Conservation (phyloP, 179 eudicot genomes). For the Heliamphora ciliata region DNA sequence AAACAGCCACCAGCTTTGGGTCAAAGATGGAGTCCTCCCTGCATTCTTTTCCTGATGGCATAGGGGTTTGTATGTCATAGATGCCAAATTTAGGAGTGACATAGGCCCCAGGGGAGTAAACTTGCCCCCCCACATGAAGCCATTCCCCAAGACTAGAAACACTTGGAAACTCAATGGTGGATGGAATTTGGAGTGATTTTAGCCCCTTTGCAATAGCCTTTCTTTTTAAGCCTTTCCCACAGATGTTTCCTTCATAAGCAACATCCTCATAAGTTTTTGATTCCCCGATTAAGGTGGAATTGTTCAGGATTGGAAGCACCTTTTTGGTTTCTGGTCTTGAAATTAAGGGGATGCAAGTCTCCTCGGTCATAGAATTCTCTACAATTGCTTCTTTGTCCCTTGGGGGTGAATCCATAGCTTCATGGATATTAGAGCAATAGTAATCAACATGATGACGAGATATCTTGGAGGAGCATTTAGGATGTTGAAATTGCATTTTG, state of each 20-base stretch:
- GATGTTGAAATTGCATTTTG: neutral
- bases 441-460: neutral
- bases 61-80: constrained; percentile 8
- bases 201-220: constrained; percentile 24
- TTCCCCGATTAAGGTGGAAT: neutral
- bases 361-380: neutral
- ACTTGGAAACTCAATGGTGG: constrained; percentile 18
- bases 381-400: neutral
- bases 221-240: constrained; percentile 24
- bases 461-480: constrained; percentile 7
- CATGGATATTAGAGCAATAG: neutral
- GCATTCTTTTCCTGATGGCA: neutral
- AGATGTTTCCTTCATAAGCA: constrained; percentile 10
- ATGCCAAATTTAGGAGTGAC: constrained; percentile 28
- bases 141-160: constrained; percentile 17
- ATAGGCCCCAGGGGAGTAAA: constrained; percentile 20
- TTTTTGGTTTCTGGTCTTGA: constrained; percentile 10
- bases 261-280: neutral
- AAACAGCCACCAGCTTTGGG: constrained; percentile 27
- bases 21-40: constrained; percentile 18
- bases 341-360: neutral
- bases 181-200: constrained; percentile 20
- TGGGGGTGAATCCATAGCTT: neutral
- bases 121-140: constrained; percentile 18
- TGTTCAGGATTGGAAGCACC: neutral